Evolutionary conservation across 2,329 filamentous ascomycete species (phyloP).

Genomic region (Phaeosphaeria sp.): DNA sequence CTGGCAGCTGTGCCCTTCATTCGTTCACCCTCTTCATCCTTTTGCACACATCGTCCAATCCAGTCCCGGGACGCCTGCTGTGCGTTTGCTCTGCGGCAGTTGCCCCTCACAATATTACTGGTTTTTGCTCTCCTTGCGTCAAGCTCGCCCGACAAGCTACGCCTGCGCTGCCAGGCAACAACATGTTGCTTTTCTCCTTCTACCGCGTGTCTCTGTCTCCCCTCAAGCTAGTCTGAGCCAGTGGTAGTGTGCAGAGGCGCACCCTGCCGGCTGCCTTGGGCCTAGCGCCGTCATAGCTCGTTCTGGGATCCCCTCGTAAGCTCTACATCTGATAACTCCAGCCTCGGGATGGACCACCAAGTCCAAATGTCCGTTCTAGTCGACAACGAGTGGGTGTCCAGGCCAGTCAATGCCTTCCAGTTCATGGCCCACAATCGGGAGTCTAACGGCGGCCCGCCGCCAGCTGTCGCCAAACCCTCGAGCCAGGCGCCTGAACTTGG

Average conservation of each 20-base stretch:
- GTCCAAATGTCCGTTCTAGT: conserved; percentile 35
- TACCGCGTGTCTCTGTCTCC: conserved; percentile 12
- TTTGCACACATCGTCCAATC: conserved; percentile 8
- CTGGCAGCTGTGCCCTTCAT: conserved; percentile 14
- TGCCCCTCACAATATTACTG: conserved; percentile 14
- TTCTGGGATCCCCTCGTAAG: conserved; percentile 3
- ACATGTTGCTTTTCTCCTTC: conserved; percentile 20
- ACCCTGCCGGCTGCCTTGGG: not conserved
- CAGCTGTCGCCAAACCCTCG: conserved; percentile 34
- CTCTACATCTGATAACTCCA: not conserved
- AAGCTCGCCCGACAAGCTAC: conserved; percentile 13
- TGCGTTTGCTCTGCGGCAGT: conserved; percentile 15
- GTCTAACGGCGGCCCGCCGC: conserved; percentile 32
- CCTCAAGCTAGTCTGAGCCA: conserved; percentile 10
- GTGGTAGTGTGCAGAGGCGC: conserved; percentile 8
- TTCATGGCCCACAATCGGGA: conserved; percentile 47
- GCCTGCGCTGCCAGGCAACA: conserved; percentile 21
- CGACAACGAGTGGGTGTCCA: conserved; percentile 45
- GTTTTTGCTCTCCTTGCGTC: conserved; percentile 4
- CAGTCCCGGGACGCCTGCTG: conserved; percentile 15
- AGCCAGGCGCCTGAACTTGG: conserved; percentile 65
- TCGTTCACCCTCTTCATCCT: conserved; percentile 16
- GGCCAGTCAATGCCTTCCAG: conserved; percentile 49
- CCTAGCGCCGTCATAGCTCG: conserved; percentile 9
- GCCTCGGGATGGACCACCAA: conserved; percentile 34